Percentiles rank a stretch among this genome's conserved stretches.
Evolutionary conservation across 495 filamentous ascomycete species (phyloP).

Genomic region (Penicillium waksmanii): DNA sequence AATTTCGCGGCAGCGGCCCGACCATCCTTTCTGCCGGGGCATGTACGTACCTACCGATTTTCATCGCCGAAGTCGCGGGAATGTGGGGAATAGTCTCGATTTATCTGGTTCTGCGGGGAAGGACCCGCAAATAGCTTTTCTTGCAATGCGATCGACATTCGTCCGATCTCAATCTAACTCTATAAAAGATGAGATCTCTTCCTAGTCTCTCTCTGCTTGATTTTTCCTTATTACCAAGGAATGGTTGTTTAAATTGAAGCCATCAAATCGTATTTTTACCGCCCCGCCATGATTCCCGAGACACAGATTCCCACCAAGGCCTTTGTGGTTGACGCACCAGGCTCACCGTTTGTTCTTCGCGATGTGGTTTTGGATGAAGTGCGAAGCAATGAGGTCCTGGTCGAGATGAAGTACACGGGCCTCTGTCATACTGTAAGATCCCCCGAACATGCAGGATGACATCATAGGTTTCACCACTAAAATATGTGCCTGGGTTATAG

Average conservation of each 20-base stretch:
- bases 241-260: background rate
- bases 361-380: constrained; percentile 36
- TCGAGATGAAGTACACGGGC: constrained; percentile 41
- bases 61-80: constrained; percentile 13
- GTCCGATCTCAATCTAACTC: background rate
- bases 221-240: background rate
- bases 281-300: constrained; percentile 21
- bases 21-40: background rate
- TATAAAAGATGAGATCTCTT: background rate
- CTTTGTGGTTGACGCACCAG: constrained; percentile 32
- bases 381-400: constrained; percentile 32
- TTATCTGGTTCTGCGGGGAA: constrained; percentile 19
- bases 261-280: background rate
- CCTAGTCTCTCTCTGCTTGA: background rate
- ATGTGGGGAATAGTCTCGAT: constrained; percentile 17
- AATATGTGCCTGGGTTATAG: constrained; percentile 10
- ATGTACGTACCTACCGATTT: constrained; percentile 22
- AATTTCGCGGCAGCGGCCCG: background rate
- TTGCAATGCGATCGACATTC: background rate
- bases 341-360: constrained; percentile 31
- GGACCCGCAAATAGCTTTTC: constrained; percentile 7
- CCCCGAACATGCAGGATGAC: background rate
- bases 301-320: constrained; percentile 30
- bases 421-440: constrained; percentile 38
- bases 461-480: no score